phyloP scores from a whole-genome alignment of 495 filamentous ascomycete species.

The Amniculicola lignicola region DNA sequence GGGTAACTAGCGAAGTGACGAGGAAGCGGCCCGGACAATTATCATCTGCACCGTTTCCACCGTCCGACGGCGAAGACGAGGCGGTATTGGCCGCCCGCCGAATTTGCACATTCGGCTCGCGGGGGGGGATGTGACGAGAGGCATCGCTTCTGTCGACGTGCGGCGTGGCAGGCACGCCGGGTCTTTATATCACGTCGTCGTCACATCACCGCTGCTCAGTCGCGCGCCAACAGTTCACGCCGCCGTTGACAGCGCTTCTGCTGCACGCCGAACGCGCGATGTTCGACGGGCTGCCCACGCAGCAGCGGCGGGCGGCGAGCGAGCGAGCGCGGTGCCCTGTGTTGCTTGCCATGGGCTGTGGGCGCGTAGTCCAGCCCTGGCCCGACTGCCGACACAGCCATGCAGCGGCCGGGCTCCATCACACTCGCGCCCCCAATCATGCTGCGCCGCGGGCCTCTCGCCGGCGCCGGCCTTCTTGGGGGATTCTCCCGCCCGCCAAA shows the following conservation, averaged over 20 bases:
- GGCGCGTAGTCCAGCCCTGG: slow-evolving; percentile 21
- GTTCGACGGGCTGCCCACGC: background rate
- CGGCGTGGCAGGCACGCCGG: slow-evolving; percentile 16
- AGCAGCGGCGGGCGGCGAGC: background rate
- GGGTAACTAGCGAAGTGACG: too few species aligned
- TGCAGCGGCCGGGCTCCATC: slow-evolving; percentile 15
- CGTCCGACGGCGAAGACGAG: too few species aligned
- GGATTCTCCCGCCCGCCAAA: slow-evolving; percentile 9
- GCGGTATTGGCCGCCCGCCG: too few species aligned
- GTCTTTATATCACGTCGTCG: slow-evolving; percentile 10
- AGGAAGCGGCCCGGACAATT: too few species aligned
- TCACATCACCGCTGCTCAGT: slow-evolving; percentile 20
- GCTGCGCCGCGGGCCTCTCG: background rate
- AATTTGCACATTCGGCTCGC: too few species aligned
- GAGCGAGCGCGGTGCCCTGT: too few species aligned
- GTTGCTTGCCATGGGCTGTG: too few species aligned
- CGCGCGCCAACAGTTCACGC: slow-evolving; percentile 7
- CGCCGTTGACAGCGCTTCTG: background rate
- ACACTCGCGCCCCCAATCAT: background rate
- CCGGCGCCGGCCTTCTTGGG: slow-evolving; percentile 3
- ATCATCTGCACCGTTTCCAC: too few species aligned
- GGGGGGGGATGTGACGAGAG: background rate
- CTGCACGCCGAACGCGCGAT: background rate
- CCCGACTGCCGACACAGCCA: slow-evolving; percentile 4
- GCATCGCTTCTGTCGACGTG: background rate